Evolutionary conservation across 768 basidiomycete species (phyloP), one percentile per base, ranked within the genome.

Genomic region (Russula compacta): DNA sequence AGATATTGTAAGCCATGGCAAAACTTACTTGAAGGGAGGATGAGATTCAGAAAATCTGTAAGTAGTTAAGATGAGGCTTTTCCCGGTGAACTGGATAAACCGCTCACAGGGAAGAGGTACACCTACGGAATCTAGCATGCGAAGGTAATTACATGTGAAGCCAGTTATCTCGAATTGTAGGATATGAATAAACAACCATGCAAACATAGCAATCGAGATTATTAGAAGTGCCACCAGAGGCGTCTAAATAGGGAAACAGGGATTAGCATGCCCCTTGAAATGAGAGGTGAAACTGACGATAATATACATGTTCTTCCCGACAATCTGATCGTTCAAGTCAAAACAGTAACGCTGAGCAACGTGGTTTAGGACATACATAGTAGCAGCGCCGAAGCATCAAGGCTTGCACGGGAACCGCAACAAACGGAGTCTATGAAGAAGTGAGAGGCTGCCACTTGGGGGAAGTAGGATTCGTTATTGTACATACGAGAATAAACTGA

Each of bases 341-440:
- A 40, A 43, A 40, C 2, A 11, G 12, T 14, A 12, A 12, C 1
- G 11, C 19, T 17, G 12, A 15, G 33, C 11, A 15, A 48, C 21
- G 19, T 19, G 14, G 19, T 35, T 11, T 8, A 48, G 32, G 21
- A 58, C 61, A 33, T 38, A 62, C 61, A 49, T 62, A 9, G 53
- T 62, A 58, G 24, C 61, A 62, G 6, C 61, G 61, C 39, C 32
- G 46, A n/a, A 62, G 47, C 61, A 62, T 58, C 44, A 53, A 39
- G 6, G 44, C 39, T 2, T 62, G 61, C 32, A 62, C 52, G 6
- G 61, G 61, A 39, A 15, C 38, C 2, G 61, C 15, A 24, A 58
- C 58, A 32, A 43, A 1, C 32, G 48, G 44, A 11, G 38, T 42
- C 61, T 62, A n/a, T 15, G 12, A 42, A 53, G 21, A 10, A 7